Evolutionary conservation across 805 yeast genomes (phyloP), one percentile per base, ranked within the genome.

Genomic region (Clavispora santaluciae): DNA sequence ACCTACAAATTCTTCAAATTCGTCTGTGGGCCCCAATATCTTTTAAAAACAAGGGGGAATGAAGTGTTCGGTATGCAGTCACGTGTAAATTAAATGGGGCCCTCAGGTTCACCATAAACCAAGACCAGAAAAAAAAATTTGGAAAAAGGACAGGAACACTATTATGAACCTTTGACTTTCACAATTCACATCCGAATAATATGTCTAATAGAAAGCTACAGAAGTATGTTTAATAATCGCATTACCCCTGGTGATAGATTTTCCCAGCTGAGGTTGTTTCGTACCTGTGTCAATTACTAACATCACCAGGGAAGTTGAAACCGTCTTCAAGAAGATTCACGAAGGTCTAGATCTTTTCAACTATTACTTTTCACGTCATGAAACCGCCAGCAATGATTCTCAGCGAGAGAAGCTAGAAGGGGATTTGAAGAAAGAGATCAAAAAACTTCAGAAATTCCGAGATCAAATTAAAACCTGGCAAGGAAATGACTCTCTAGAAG

Each of bases 381-480:
- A 69, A 44, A 33, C 54, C 9, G 53, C 68, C 41, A 59, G 61
- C 45, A 63, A 63, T 43, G 73, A 69, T 42, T 63, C 70, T 42
- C 74, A 70, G 44, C 64, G 69, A 53, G 63, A 58, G 33, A 70
- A 70, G 51, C 56, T 70, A 35, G 74, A 69, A 43, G 60, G 61
- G 25, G 75, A 70, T 44, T 55, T 70, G 45, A 70, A 70, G 53
- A 67, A 69, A 45, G 75, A 70, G 48, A 69, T 70, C 49, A 70
- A 70, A 46, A 65, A 68, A 45, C 58, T 70, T 38, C 75, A 70
- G 45, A 70, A 68, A 54, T 65, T 64, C 43, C 63, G 75, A 48
- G 75, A 70, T 43, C 69, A 68, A 45, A 70, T 70, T 48, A 70
- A 70, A 41, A 63, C 59, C 33, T 70, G 75, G 75, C 73, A 68